Conservation (phyloP, 106 monocot species). For the Platanthera guangdongensis region DNA sequence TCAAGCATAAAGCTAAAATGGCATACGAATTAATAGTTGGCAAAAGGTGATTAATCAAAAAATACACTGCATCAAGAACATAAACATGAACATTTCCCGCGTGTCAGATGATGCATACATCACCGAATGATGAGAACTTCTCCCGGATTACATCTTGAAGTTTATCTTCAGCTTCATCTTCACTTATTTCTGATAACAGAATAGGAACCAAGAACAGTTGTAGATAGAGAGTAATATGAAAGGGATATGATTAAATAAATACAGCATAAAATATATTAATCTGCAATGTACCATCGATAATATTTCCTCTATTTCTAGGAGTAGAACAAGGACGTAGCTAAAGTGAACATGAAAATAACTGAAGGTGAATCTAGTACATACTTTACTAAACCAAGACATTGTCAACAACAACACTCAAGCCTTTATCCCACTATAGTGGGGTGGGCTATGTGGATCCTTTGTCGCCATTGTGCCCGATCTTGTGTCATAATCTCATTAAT, state of each 20-base stretch:
- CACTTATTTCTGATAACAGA: constrained; percentile 52
- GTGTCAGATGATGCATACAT: constrained; percentile 35
- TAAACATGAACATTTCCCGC: background rate
- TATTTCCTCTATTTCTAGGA: background rate
- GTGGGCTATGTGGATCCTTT: too few relatives aligned
- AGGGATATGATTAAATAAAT: background rate
- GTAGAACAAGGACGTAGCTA: background rate
- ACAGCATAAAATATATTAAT: background rate
- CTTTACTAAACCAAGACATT: background rate
- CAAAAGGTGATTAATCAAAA: background rate
- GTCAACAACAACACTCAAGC: background rate
- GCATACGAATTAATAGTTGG: background rate
- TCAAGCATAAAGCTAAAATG: background rate
- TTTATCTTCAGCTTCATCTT: constrained; percentile 92
- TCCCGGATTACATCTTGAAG: constrained; percentile 88
- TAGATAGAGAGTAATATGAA: background rate
- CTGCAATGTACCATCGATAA: background rate
- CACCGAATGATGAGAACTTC: constrained; percentile 85
- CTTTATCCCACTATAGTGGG: too few relatives aligned
- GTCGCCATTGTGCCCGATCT: background rate
- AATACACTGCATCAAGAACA: background rate
- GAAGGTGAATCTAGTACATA: background rate
- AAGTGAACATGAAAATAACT: background rate
- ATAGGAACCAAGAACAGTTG: background rate
- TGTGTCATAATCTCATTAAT: too few relatives aligned